A percentile compares a stretch with the other conserved stretches of the same genome.
Evolutionary conservation across 495 filamentous ascomycete species (phyloP).

Genomic region (Corynascus novoguineensis): DNA sequence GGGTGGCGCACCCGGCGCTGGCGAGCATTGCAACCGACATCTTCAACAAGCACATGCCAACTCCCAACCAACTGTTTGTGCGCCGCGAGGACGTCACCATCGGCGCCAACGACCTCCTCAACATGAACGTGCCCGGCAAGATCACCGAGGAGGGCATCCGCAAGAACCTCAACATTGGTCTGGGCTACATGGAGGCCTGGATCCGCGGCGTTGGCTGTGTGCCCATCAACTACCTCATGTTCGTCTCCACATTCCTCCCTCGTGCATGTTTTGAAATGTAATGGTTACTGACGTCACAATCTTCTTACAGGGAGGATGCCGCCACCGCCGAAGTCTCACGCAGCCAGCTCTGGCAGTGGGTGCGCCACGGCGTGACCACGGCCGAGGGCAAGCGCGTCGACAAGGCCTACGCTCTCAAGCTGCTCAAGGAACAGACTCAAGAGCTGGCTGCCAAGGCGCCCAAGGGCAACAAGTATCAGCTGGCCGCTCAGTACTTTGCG

Average conservation of each 20-base stretch:
- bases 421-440: conserved; percentile 84
- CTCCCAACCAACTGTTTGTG: conserved; percentile 90
- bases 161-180: conserved; percentile 96
- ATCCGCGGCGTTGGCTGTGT: conserved; percentile 91
- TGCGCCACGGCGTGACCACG: conserved; percentile 75
- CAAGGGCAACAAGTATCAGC: conserved; percentile 85
- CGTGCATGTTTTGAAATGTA: background rate
- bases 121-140: conserved; percentile 94
- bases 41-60: conserved; percentile 99
- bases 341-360: conserved; percentile 95
- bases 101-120: conserved; percentile 83
- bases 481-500: conserved; percentile 89
- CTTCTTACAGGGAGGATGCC: conserved; percentile 69
- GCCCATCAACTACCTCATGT: conserved; percentile 98
- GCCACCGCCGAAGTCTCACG: conserved; percentile 94
- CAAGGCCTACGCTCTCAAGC: conserved; percentile 79
- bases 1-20: conserved; percentile 95
- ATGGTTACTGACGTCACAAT: background rate
- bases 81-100: conserved; percentile 87
- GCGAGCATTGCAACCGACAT: conserved; percentile 83
- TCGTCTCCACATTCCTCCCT: conserved; percentile 18
- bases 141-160: conserved; percentile 95
- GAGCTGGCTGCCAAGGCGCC: conserved; percentile 67
- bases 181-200: conserved; percentile 99
- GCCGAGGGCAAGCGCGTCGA: conserved; percentile 89